These are phyloP conservation scores for Fusarium pininemorale DNA, from an alignment of 2,329 filamentous ascomycete species.

Conservation along the genomic window DNA sequence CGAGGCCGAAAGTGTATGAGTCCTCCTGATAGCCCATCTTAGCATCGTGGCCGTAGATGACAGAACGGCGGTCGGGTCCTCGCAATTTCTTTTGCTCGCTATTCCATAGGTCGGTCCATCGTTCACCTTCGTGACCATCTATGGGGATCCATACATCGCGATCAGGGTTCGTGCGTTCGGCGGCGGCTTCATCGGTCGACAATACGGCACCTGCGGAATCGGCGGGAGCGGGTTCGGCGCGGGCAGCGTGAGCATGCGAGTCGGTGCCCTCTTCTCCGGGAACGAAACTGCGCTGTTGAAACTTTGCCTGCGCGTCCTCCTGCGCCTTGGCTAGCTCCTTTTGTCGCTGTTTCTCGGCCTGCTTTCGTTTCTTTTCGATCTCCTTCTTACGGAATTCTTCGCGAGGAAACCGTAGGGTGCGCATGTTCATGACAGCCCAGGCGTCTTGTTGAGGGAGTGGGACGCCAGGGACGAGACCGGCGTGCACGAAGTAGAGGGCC, in stretches of 20 bases:
- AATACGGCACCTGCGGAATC: background rate
- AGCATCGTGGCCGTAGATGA: slow-evolving; percentile 90
- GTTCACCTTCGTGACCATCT: slow-evolving; percentile 61
- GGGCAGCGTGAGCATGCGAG: slow-evolving; percentile 1
- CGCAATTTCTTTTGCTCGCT: slow-evolving; percentile 53
- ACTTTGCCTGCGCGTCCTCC: slow-evolving; percentile 3
- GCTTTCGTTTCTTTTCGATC: slow-evolving; percentile 37
- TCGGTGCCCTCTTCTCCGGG: background rate
- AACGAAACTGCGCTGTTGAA: slow-evolving; percentile 10
- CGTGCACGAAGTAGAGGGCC: slow-evolving; percentile 79
- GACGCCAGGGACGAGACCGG: slow-evolving; percentile 81
- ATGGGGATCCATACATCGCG: slow-evolving; percentile 49
- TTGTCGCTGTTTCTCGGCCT: slow-evolving; percentile 34
- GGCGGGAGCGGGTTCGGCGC: slow-evolving; percentile 4
- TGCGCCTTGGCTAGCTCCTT: slow-evolving; percentile 29
- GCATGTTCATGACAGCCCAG: slow-evolving; percentile 90
- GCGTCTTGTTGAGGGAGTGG: slow-evolving; percentile 76
- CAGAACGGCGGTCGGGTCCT: slow-evolving; percentile 62
- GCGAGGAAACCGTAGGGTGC: slow-evolving; percentile 71
- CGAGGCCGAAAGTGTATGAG: slow-evolving; percentile 83
- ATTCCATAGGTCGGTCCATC: slow-evolving; percentile 75
- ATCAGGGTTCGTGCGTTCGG: slow-evolving; percentile 38
- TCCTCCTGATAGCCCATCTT: slow-evolving; percentile 69
- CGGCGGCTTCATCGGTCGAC: background rate
- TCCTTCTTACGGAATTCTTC: slow-evolving; percentile 51